Conservation (phyloP, 2,329 filamentous ascomycete genomes). For the Aspergillus persii region DNA sequence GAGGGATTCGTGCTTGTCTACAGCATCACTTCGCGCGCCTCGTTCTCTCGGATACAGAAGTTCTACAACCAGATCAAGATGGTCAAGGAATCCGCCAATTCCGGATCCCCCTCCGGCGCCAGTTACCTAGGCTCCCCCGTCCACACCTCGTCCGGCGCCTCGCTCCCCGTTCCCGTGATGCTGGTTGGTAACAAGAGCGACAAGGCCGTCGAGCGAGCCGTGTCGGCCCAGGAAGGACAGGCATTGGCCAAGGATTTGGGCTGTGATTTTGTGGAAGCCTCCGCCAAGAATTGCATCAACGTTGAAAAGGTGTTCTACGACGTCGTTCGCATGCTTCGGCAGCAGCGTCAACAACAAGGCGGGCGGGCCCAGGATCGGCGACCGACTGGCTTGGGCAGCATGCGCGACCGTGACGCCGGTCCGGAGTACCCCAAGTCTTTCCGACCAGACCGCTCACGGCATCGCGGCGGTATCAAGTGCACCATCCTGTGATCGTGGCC, state of each 20-base stretch:
- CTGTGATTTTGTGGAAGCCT: constrained; percentile 96
- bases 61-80: constrained; percentile 97
- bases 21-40: constrained; percentile 95
- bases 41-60: constrained; percentile 88
- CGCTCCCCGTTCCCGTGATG: constrained; percentile 84
- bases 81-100: constrained; percentile 79
- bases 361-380: constrained; percentile 37
- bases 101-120: constrained; percentile 52
- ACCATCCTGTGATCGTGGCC: constrained; percentile 34
- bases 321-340: constrained; percentile 84
- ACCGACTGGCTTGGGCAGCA: constrained; percentile 34
- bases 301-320: constrained; percentile 99
- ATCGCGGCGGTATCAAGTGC: constrained; percentile 38
- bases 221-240: constrained; percentile 93
- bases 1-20: constrained; percentile 98
- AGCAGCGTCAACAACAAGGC: constrained; percentile 64
- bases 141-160: constrained; percentile 48
- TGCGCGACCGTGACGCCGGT: constrained; percentile 37
- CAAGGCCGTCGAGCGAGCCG: constrained; percentile 89
- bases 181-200: constrained; percentile 98
- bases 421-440: constrained; percentile 41
- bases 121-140: constrained; percentile 51
- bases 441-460: constrained; percentile 39
- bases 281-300: constrained; percentile 96
- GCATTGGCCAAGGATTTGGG: constrained; percentile 87